phyloP scores from a whole-genome alignment of 1,284 basidiomycete genomes.

The Taiwanofungus camphoratus region DNA sequence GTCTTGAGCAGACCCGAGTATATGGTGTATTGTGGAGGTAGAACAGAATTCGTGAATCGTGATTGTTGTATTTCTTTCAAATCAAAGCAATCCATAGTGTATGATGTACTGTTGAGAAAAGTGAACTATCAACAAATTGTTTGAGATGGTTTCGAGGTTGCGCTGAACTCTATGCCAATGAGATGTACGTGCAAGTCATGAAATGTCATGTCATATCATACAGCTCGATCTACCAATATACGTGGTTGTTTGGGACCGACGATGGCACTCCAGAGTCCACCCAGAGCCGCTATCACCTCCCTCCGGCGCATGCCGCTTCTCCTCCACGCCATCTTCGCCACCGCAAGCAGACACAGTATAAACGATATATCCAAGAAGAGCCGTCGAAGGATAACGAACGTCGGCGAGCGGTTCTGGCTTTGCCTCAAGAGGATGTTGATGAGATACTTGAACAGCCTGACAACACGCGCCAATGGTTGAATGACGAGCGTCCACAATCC shows the following conservation, averaged over 20 bases:
- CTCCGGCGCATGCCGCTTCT: constrained; percentile 59
- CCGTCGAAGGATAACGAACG: constrained; percentile 59
- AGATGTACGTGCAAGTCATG: too few relatives aligned
- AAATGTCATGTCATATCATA: constrained; percentile 12
- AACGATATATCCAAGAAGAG: constrained; percentile 73
- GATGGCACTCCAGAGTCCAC: constrained; percentile 64
- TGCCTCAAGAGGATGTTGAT: constrained; percentile 51
- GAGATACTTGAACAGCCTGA: constrained; percentile 42
- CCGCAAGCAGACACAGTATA: constrained; percentile 49
- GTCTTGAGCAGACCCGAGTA: constrained; percentile 30
- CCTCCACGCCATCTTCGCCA: constrained; percentile 57
- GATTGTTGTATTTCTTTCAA: too few relatives aligned
- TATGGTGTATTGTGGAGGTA: constrained; percentile 16
- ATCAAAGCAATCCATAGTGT: too few relatives aligned
- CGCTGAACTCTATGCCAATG: too few relatives aligned
- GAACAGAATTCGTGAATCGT: background rate
- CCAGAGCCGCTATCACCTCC: constrained; percentile 60
- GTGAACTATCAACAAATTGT: too few relatives aligned
- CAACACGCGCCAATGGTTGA: constrained; percentile 48
- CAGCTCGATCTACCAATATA: constrained; percentile 42
- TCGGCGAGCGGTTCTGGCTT: constrained; percentile 55
- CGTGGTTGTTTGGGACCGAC: constrained; percentile 48
- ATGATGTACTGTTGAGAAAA: too few relatives aligned
- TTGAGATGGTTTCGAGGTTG: too few relatives aligned
- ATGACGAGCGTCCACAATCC: constrained; percentile 77